Conservation (phyloP, 306 rosid species). For the Sicyos edulis region DNA sequence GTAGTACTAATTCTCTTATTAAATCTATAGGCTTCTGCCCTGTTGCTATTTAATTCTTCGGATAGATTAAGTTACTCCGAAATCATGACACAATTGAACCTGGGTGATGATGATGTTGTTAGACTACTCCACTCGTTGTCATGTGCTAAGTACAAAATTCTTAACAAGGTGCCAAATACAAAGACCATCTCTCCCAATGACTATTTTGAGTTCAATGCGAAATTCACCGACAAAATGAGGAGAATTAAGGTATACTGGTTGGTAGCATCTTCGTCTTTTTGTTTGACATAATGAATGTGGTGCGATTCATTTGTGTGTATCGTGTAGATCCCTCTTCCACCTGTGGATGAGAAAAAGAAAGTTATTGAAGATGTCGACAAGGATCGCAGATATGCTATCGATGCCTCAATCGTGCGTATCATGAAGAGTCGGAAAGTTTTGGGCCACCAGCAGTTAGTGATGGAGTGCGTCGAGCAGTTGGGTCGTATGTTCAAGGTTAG, state of each 20-base stretch:
- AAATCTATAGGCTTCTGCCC: constrained; percentile 61
- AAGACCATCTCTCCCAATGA: constrained; percentile 49
- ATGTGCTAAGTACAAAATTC: constrained; percentile 76
- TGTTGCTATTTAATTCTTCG: constrained; percentile 66
- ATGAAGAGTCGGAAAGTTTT: constrained; percentile 75
- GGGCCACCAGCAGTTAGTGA: constrained; percentile 58
- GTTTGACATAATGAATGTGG: not conserved
- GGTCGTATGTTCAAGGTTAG: constrained; percentile 74
- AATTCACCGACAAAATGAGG: constrained; percentile 74
- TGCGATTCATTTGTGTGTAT: constrained; percentile 3
- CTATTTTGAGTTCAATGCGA: constrained; percentile 58
- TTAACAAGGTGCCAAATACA: constrained; percentile 58
- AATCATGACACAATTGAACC: constrained; percentile 67
- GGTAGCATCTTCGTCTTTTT: not conserved
- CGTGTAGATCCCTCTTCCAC: constrained; percentile 71
- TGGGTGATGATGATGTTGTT: constrained; percentile 54
- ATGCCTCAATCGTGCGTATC: constrained; percentile 78
- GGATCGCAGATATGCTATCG: constrained; percentile 84
- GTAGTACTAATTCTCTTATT: not conserved
- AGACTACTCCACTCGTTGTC: constrained; percentile 76
- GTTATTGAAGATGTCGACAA: constrained; percentile 76
- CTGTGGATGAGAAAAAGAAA: constrained; percentile 72
- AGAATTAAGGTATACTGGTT: constrained; percentile 64
- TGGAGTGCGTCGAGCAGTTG: constrained; percentile 75
- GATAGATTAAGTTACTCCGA: constrained; percentile 72